phyloP scores from a whole-genome alignment of 352 stramenopile species.

The Lagenidium sp. region DNA sequence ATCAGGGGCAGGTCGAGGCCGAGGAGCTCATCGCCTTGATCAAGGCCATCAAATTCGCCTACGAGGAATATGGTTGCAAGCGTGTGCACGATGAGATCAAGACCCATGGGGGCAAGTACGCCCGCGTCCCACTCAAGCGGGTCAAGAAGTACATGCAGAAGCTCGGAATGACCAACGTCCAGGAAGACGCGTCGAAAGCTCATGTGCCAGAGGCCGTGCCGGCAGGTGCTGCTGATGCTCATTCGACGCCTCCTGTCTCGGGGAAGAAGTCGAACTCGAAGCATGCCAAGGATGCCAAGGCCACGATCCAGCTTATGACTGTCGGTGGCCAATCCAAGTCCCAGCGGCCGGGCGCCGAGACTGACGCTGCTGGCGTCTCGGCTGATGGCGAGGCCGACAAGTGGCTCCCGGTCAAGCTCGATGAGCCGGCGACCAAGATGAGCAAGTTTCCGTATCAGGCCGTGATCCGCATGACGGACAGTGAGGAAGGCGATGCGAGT shows the following conservation, averaged over 20 bases:
- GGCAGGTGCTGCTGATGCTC: too few relatives aligned
- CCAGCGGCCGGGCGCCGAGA: slow-evolving; percentile 11
- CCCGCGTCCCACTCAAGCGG: slow-evolving; percentile 62
- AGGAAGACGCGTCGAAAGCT: slow-evolving; percentile 9
- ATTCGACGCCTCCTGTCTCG: not conserved
- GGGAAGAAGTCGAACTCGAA: not conserved
- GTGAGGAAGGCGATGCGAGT: slow-evolving; percentile 53
- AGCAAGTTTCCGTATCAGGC: slow-evolving; percentile 74
- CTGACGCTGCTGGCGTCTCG: not conserved
- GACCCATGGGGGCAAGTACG: slow-evolving; percentile 72
- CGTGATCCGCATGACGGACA: slow-evolving; percentile 80
- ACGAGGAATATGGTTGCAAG: slow-evolving; percentile 77
- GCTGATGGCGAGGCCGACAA: slow-evolving; percentile 9
- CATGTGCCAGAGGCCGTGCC: not conserved
- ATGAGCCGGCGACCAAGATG: slow-evolving; percentile 72
- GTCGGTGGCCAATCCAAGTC: slow-evolving; percentile 73
- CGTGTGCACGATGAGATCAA: slow-evolving; percentile 70
- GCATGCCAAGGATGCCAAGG: slow-evolving; percentile 6
- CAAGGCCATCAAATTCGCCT: slow-evolving; percentile 84
- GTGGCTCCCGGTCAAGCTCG: slow-evolving; percentile 78
- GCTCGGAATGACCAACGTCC: slow-evolving; percentile 37
- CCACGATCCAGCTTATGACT: slow-evolving; percentile 74
- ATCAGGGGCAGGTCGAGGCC: slow-evolving; percentile 42
- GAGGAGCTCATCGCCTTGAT: slow-evolving; percentile 81
- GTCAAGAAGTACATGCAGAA: slow-evolving; percentile 85